A percentile compares a stretch with the other conserved stretches of the same genome.
These are phyloP conservation scores for Macrolepiota albuminosa DNA, from an alignment of 768 basidiomycete genomes.

Conservation along the genomic window DNA sequence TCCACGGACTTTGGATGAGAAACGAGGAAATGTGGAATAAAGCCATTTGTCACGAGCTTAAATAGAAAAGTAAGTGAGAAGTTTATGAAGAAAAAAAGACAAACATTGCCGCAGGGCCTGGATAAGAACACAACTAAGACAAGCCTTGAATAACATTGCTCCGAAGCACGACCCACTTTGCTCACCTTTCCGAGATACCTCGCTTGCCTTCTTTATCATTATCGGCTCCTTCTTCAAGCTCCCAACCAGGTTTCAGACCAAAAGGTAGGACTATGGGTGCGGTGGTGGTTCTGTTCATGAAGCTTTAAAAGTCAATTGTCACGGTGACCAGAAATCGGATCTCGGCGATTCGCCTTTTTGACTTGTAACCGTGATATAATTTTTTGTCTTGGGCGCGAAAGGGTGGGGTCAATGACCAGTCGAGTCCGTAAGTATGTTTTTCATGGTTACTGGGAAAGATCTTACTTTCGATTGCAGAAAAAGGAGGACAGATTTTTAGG, in stretches of 20 bases:
- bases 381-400: neutral
- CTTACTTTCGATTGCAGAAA: constrained; percentile 41
- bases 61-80: constrained; percentile 6
- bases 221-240: constrained; percentile 42
- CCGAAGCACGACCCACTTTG: neutral
- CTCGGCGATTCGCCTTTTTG: constrained; percentile 5
- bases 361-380: constrained; percentile 1
- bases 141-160: constrained; percentile 1
- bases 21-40: constrained; percentile 61
- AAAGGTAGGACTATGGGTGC: constrained; percentile 42
- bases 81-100: constrained; percentile 13
- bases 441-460: neutral
- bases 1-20: constrained; percentile 60
- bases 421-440: constrained; percentile 56
- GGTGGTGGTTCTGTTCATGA: constrained; percentile 12
- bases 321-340: constrained; percentile 5
- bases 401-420: constrained; percentile 37
- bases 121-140: constrained; percentile 50
- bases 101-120: constrained; percentile 72
- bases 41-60: constrained; percentile 73
- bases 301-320: constrained; percentile 4
- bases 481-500: constrained; percentile 64
- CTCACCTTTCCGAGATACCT: constrained; percentile 55
- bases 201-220: constrained; percentile 34
- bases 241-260: constrained; percentile 57